These are phyloP conservation scores for Forsythia suspensa DNA, from an alignment of 257 asterid genomes.

Conservation along the genomic window DNA sequence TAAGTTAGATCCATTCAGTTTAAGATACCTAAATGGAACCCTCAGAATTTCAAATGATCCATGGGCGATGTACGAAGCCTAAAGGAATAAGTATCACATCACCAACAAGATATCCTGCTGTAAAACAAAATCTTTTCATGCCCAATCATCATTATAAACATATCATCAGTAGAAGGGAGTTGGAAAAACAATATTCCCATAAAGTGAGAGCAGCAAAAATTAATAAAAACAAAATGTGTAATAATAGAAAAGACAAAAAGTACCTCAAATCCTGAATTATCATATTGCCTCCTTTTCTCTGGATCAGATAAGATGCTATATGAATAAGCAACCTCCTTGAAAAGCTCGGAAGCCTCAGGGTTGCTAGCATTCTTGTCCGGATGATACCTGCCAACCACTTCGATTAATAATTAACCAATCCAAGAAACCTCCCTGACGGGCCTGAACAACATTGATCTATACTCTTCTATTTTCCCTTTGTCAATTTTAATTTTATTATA, in stretches of 20 bases:
- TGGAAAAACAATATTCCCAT: background rate
- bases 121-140: no score
- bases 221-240: background rate
- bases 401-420: slow-evolving; percentile 18
- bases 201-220: background rate
- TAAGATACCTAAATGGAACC: no score
- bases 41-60: no score
- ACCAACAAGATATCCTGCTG: no score
- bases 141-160: background rate
- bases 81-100: no score
- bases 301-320: slow-evolving; percentile 94
- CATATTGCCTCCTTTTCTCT: slow-evolving; percentile 93
- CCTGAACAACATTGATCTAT: background rate
- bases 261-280: slow-evolving; percentile 94
- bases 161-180: no score
- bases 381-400: slow-evolving; percentile 70
- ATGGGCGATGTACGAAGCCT: no score
- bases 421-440: slow-evolving; percentile 2
- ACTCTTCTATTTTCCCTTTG: no score
- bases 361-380: slow-evolving; percentile 96
- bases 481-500: no score
- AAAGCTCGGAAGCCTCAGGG: slow-evolving; percentile 97
- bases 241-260: background rate
- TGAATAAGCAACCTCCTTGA: slow-evolving; percentile 98
- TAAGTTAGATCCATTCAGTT: no score